Base-by-base conservation (phyloP, 257 asterid species). In the Hygrophila difformis region DNA sequence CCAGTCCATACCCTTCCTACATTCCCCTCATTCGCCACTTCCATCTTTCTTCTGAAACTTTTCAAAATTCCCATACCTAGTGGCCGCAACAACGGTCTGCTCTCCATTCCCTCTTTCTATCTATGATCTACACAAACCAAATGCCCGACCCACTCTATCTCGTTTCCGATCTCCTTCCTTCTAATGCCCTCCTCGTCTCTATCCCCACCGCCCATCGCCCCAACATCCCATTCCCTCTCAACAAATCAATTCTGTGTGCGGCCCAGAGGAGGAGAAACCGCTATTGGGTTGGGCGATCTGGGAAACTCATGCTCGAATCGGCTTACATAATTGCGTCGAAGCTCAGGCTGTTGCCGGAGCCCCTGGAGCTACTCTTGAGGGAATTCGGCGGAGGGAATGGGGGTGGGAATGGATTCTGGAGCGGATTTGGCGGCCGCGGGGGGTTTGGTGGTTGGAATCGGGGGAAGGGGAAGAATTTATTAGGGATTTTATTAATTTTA, bases 311-410 rank as follows among this genome's bases (percentile, higher is more conserved):
- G 59, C 49, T 84, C 21, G 55, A 77, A 53, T 79, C 97, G 5
- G 93, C 93, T 13, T 76, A 44, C 51, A 50, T 57, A 31, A 59
- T 87, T 47, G 94, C 97, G 0, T 80, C 91, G 11, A 77, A 65
- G 40, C 60, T 83, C 39, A 66, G 68, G 62, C 20, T 87, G 37
- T 33, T 87, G 0, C 96, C 94, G 2, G 94, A 72, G 68, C 93
- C 94, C 8, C 26, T 82, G 12, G 89, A 68, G 4, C 48, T 57
- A 0, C 4, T 87, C 41, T 20, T 87, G 42, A 57, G 76, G 12
- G 93, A 79, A 59, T 75, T 65, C 33, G 76, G 71, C 12, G 69
- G 62, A n/a, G 85, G 89, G 2, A 60, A 57, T 51, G 84, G 82
- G 12, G 79, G 84, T 2, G 66, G 85, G 1, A 61, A 66, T 23